Evolutionary conservation across 2,329 filamentous ascomycete species (phyloP).

Genomic region (Daldinia eschscholtzii): DNA sequence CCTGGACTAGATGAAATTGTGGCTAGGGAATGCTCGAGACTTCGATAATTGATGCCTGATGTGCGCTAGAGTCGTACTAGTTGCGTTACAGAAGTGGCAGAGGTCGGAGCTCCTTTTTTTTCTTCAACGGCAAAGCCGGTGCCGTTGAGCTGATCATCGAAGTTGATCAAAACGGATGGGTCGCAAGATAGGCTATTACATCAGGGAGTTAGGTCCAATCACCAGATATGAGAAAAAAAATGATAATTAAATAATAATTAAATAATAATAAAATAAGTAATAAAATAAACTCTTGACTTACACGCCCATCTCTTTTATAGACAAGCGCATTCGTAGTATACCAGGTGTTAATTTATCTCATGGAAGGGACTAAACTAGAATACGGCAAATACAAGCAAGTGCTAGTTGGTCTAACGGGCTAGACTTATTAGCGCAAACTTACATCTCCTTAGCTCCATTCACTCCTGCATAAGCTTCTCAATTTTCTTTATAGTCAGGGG

Average conservation of each 20-base stretch:
- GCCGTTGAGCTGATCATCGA: not conserved
- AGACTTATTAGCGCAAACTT: not conserved
- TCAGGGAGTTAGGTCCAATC: not conserved
- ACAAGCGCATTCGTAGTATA: not conserved
- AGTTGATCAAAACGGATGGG: not conserved
- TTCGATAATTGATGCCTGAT: slow-evolving; percentile 10
- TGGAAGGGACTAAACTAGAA: no score
- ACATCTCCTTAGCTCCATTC: not conserved
- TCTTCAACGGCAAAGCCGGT: not conserved
- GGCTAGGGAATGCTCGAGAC: slow-evolving; percentile 11
- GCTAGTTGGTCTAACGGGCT: not conserved
- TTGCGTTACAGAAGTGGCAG: not conserved
- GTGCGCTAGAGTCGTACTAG: not conserved
- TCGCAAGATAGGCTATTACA: not conserved
- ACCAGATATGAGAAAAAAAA: not conserved
- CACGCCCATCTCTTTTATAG: no score
- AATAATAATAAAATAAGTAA: no score
- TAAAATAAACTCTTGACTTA: no score
- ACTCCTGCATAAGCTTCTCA: not conserved
- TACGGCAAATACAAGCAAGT: no score
- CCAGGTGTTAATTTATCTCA: not conserved
- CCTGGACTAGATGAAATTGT: slow-evolving; percentile 6
- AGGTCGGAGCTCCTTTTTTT: not conserved
- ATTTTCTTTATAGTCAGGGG: not conserved
- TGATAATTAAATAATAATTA: no score